Evolutionary conservation across 331 rosid species (phyloP), one percentile per base, ranked within the genome.

Genomic region (Arachis monticola): DNA sequence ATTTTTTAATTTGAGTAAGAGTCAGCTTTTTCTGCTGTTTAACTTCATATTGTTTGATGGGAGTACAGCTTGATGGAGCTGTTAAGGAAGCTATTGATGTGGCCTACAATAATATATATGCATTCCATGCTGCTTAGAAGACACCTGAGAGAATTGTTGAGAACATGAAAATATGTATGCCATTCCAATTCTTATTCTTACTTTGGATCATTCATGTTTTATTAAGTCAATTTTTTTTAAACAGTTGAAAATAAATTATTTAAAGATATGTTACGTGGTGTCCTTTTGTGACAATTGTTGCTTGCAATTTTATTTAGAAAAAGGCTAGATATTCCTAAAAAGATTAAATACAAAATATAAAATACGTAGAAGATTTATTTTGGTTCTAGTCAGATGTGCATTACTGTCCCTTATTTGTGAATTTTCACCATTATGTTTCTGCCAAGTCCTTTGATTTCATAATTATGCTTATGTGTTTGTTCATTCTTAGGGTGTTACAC

Each of bases 391-490:
- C 38, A 58, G 41, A 22, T 31, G 38, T 53, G 52, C 31, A 3
- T 52, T 10, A 4, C 5, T 50, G 35, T 30, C 8, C 52, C 45
- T 32, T 8, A 4, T 38, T 32, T 11, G 52, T 72, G 27, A 7
- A 5, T 58, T 9, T 67, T 30, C 64, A 12, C 46, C 27, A 22
- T 12, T 6, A 74, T 52, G 60, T 3, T 7, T 4, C 1, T 67
- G 17, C 53, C 45, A 57, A 41, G 55, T 73, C 10, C 47, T 32
- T 73, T 14, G 35, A 7, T 52, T 80, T 52, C 31, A 8, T 61
- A 31, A 10, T 68, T 42, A 51, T 68, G 57, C n/a, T 46, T 78
- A 13, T 13, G 7, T 58, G 42, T 32, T 68, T 76, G 7, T 66
- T 59, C 6, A 10, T 27, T 57, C n/a, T 2, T 30, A 10, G 52